Conservation (phyloP, 371 early-diverging fungal genomes). For the Choanephora cucurbitarum region DNA sequence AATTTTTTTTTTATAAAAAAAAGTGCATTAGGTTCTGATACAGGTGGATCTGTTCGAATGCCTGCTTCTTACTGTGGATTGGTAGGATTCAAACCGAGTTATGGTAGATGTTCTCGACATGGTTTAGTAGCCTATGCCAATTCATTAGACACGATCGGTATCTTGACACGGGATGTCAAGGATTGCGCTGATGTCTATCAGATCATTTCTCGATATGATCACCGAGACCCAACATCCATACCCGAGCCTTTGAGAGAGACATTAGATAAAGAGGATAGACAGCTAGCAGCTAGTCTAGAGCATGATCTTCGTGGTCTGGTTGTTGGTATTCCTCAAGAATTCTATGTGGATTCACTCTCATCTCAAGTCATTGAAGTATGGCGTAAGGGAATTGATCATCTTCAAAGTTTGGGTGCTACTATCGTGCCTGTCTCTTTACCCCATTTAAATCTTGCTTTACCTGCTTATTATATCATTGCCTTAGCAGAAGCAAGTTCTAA, state of each 20-base stretch:
- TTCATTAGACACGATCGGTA: slow-evolving; percentile 89
- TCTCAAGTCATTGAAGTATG: slow-evolving; percentile 56
- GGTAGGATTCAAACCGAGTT: slow-evolving; percentile 92
- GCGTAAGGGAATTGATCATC: slow-evolving; percentile 57
- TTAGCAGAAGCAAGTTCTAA: slow-evolving; percentile 93
- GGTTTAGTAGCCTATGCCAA: slow-evolving; percentile 89
- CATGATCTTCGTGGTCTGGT: slow-evolving; percentile 55
- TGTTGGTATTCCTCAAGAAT: slow-evolving; percentile 82
- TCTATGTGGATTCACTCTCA: slow-evolving; percentile 74
- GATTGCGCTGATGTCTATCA: slow-evolving; percentile 62
- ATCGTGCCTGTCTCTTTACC: slow-evolving; percentile 75
- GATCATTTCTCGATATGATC: slow-evolving; percentile 58
- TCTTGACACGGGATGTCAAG: slow-evolving; percentile 62
- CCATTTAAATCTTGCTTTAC: slow-evolving; percentile 69
- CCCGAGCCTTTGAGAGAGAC: slow-evolving; percentile 26
- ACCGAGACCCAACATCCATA: slow-evolving; percentile 64
- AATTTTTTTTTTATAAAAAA: not conserved
- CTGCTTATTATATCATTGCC: slow-evolving; percentile 88
- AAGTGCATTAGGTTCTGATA: slow-evolving; percentile 89
- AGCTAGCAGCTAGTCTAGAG: slow-evolving; percentile 17
- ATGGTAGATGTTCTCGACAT: slow-evolving; percentile 85
- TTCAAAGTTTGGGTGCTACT: slow-evolving; percentile 66
- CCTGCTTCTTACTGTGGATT: slow-evolving; percentile 95
- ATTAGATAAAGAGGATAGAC: slow-evolving; percentile 30
- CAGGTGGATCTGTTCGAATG: slow-evolving; percentile 92